phyloP scores from a whole-genome alignment of 345 rosid genomes.

The Brassica nigra region DNA sequence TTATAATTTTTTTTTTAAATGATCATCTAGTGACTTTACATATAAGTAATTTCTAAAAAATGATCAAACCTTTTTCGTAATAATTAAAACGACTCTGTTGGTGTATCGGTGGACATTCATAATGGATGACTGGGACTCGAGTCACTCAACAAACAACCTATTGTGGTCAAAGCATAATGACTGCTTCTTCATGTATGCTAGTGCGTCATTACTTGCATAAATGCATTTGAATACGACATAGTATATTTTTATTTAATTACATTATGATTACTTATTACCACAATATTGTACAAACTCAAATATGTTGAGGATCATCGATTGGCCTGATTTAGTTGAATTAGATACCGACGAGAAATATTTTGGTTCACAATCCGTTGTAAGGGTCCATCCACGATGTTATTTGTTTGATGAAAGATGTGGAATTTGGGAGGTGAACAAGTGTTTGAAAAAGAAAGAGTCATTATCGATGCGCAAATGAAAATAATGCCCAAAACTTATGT shows the following conservation, averaged over 20 bases:
- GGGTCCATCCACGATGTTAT: neutral
- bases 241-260: neutral
- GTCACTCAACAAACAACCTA: conserved; percentile 28
- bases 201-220: conserved; percentile 23
- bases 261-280: neutral
- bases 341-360: neutral
- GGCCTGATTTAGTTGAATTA: neutral
- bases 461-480: neutral
- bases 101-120: conserved; percentile 10
- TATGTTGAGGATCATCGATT: conserved; percentile 18
- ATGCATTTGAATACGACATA: conserved; percentile 20
- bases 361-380: neutral
- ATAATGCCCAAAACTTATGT: neutral
- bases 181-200: conserved; percentile 17
- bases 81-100: conserved; percentile 17
- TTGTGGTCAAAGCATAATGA: conserved; percentile 21
- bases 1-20: neutral
- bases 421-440: neutral
- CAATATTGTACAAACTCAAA: conserved; percentile 1
- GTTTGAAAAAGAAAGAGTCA: neutral
- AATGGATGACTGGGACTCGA: conserved; percentile 40
- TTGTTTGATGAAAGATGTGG: neutral
- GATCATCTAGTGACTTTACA: conserved; percentile 23
- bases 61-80: neutral
- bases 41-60: neutral